Base-by-base conservation (phyloP, 768 basidiomycete genomes). In the Russula virescens region DNA sequence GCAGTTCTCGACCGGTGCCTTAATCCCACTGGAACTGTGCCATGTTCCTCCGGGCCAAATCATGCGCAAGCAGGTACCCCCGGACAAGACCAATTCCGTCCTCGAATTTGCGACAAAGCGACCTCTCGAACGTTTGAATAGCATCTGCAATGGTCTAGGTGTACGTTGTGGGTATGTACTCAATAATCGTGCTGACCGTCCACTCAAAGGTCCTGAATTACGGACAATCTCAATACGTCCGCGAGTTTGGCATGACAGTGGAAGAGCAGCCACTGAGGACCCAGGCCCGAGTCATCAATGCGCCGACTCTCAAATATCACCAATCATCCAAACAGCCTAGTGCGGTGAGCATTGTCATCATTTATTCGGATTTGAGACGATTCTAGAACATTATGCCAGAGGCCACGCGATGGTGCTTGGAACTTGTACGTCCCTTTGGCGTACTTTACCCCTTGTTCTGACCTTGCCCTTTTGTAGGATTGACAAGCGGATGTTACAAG, bases 291-390 rank as follows among this genome's bases (percentile, higher is more conserved):
- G 74, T 91, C 16, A 71, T 92, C 18, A 74, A 76, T 14, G 79
- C 88, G 0, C 90, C 91, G 0, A 83, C 73, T 19, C 75, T 93
- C 34, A 81, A 79, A 60, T 92, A 91, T 65, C 88, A 89, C 14
- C 64, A 69, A 2, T 79, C 78, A 14, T 83, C 82, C 63, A 80
- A 75, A 14, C 82, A 84, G 66, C 73, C 75, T 9, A 84, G 79
- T 9, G 82, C 88, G 19, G 87, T 87, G 66, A 67, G 84, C 74
- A 1, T 56, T 47, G 23, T n/a, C 19, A 45, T 40, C 19, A 58
- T 25, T 18, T 55, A 26, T 47, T 25, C 60, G 47, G 38, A 19
- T 61, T 13, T 11, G 16, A 14, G 43, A 40, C 53, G 21, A 34
- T 42, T 23, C 25, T 14, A 49, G 56, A 1, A 52, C 31, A n/a